A percentile compares a stretch with the other conserved stretches of the same genome.
Conservation (phyloP, 176 grass and related monocot genomes). For the Areca catechu region DNA sequence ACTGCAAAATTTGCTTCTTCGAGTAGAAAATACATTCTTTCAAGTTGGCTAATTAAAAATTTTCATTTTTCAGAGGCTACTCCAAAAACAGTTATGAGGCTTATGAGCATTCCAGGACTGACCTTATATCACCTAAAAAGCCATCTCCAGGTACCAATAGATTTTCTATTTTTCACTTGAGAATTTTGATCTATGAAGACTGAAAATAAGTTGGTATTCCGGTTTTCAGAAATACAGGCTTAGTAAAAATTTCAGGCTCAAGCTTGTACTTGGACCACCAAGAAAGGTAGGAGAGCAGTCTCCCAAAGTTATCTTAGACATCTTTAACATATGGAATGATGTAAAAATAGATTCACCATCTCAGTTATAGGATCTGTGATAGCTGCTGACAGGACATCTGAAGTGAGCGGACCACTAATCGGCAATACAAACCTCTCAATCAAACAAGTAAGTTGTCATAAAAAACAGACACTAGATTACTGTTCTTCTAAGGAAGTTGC, state of each 20-base stretch:
- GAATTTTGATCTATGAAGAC: background rate
- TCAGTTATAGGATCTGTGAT: constrained; percentile 42
- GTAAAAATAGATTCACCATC: background rate
- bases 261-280: constrained; percentile 44
- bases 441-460: constrained; percentile 60
- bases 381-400: constrained; percentile 38
- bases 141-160: constrained; percentile 70
- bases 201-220: background rate
- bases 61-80: constrained; percentile 78
- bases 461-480: constrained; percentile 26
- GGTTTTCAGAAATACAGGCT: constrained; percentile 80
- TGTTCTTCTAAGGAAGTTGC: constrained; percentile 14
- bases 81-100: constrained; percentile 96
- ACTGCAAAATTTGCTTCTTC: background rate
- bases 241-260: constrained; percentile 84
- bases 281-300: constrained; percentile 39
- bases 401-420: constrained; percentile 30
- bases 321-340: no score
- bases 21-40: constrained; percentile 1
- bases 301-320: background rate
- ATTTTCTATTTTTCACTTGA: constrained; percentile 12
- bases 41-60: constrained; percentile 18
- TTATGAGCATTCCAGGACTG: constrained; percentile 94
- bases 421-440: constrained; percentile 47
- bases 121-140: constrained; percentile 97